phyloP scores from a whole-genome alignment of 2,329 filamentous ascomycete species.

The Fusarium sulawesiense region DNA sequence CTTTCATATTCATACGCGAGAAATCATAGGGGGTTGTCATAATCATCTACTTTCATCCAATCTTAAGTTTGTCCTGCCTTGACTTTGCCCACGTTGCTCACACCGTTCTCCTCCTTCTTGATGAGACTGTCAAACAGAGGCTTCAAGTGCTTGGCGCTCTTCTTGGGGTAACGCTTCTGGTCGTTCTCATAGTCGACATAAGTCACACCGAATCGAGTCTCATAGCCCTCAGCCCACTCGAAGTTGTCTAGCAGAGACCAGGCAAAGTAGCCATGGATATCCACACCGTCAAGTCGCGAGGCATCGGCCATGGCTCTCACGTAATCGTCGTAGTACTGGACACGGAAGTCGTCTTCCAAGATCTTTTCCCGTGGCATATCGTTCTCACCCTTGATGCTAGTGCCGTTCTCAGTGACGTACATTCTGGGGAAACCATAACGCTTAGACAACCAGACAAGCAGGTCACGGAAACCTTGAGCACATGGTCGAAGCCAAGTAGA shows the following conservation, averaged over 20 bases:
- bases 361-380: slow-evolving; percentile 77
- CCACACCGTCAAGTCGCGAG: slow-evolving; percentile 76
- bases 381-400: slow-evolving; percentile 85
- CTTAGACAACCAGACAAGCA: slow-evolving; percentile 81
- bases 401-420: slow-evolving; percentile 91
- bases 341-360: slow-evolving; percentile 83
- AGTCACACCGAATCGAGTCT: slow-evolving; percentile 85
- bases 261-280: slow-evolving; percentile 83
- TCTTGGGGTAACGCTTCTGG: slow-evolving; percentile 85
- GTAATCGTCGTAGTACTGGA: slow-evolving; percentile 82
- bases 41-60: slow-evolving; percentile 4
- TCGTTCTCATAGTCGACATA: slow-evolving; percentile 84
- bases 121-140: slow-evolving; percentile 78
- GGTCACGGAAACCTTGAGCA: slow-evolving; percentile 79
- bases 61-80: slow-evolving; percentile 30
- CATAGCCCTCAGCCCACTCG: slow-evolving; percentile 92
- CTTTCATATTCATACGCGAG: slow-evolving; percentile 6
- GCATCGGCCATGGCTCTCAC: slow-evolving; percentile 81
- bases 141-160: slow-evolving; percentile 79
- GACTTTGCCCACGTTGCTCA: slow-evolving; percentile 18
- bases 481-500: slow-evolving; percentile 83
- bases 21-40: slow-evolving; percentile 5
- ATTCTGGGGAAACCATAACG: slow-evolving; percentile 81
- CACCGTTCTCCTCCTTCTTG: slow-evolving; percentile 61
- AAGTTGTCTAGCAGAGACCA: slow-evolving; percentile 94